phyloP scores from a whole-genome alignment of 495 filamentous ascomycete species.

The Hypoxylon perforatum region DNA sequence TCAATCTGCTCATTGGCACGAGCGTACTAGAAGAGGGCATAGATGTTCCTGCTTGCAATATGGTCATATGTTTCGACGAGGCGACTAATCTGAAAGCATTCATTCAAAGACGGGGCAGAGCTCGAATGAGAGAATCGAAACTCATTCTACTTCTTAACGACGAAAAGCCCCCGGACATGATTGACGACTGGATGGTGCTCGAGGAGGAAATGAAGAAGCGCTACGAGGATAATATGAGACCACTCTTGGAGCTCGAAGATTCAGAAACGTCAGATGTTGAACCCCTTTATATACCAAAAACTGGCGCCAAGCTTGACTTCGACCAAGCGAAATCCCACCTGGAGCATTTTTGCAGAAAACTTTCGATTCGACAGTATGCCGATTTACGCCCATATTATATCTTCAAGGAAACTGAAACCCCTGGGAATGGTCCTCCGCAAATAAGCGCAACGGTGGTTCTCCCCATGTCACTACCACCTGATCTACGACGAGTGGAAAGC shows the following conservation, averaged over 20 bases:
- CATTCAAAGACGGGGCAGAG: slow-evolving; percentile 87
- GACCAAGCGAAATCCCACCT: slow-evolving; percentile 80
- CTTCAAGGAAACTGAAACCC: slow-evolving; percentile 16
- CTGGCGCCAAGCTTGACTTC: slow-evolving; percentile 77
- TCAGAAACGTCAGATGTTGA: slow-evolving; percentile 52
- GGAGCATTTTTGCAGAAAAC: slow-evolving; percentile 79
- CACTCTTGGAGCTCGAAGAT: slow-evolving; percentile 63
- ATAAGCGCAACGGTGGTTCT: slow-evolving; percentile 70
- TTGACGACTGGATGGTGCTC: slow-evolving; percentile 67
- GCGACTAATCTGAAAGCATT: slow-evolving; percentile 85
- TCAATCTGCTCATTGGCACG: slow-evolving; percentile 85
- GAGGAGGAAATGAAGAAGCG: slow-evolving; percentile 78
- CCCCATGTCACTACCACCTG: slow-evolving; percentile 73
- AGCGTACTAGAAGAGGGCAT: slow-evolving; percentile 93
- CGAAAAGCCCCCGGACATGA: slow-evolving; percentile 38
- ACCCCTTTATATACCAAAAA: slow-evolving; percentile 59
- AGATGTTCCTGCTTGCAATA: slow-evolving; percentile 84
- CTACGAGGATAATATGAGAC: slow-evolving; percentile 77
- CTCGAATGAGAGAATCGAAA: slow-evolving; percentile 75
- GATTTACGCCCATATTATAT: slow-evolving; percentile 64
- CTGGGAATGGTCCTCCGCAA: slow-evolving; percentile 43
- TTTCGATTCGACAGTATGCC: slow-evolving; percentile 67
- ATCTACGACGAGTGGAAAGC: slow-evolving; percentile 68
- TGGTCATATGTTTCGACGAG: slow-evolving; percentile 86
- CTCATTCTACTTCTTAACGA: slow-evolving; percentile 71